Percentiles rank a stretch among this genome's conserved stretches.
Conservation (phyloP, 768 basidiomycete species). For the Suillus subaureus region DNA sequence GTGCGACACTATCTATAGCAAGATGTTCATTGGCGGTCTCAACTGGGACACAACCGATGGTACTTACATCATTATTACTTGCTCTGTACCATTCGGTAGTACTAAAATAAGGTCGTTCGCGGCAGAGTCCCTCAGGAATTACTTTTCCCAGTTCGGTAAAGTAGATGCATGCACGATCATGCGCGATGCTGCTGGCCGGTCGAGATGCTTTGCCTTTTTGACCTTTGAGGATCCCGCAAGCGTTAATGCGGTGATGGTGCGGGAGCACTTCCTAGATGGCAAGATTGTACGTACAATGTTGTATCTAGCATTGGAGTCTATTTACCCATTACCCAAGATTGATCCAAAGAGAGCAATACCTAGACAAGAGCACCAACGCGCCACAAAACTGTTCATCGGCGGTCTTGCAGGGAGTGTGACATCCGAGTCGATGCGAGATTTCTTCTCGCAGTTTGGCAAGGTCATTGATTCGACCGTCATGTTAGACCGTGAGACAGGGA, state of each 20-base stretch:
- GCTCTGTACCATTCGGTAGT: conserved; percentile 42
- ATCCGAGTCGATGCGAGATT: conserved; percentile 89
- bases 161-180: conserved; percentile 99
- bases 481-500: conserved; percentile 93
- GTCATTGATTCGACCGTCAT: conserved; percentile 99
- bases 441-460: conserved; percentile 92
- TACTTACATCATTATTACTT: conserved; percentile 51
- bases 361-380: conserved; percentile 89
- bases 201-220: conserved; percentile 96
- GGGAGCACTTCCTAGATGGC: conserved; percentile 94
- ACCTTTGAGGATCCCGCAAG: conserved; percentile 93
- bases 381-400: conserved; percentile 95
- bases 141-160: conserved; percentile 95
- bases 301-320: conserved; percentile 16
- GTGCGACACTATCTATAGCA: conserved; percentile 60
- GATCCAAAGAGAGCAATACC: conserved; percentile 99
- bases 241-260: conserved; percentile 94
- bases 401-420: conserved; percentile 91
- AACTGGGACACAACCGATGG: conserved; percentile 99
- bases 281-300: conserved; percentile 78
- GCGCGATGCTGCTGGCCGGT: conserved; percentile 94
- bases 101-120: conserved; percentile 39
- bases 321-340: conserved; percentile 60
- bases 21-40: conserved; percentile 99
- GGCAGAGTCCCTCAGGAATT: conserved; percentile 75